Percentiles rank a stretch among this genome's conserved stretches.
phyloP scores from a whole-genome alignment of 2,329 filamentous ascomycete species.

The Trichoderma citrinoviride region DNA sequence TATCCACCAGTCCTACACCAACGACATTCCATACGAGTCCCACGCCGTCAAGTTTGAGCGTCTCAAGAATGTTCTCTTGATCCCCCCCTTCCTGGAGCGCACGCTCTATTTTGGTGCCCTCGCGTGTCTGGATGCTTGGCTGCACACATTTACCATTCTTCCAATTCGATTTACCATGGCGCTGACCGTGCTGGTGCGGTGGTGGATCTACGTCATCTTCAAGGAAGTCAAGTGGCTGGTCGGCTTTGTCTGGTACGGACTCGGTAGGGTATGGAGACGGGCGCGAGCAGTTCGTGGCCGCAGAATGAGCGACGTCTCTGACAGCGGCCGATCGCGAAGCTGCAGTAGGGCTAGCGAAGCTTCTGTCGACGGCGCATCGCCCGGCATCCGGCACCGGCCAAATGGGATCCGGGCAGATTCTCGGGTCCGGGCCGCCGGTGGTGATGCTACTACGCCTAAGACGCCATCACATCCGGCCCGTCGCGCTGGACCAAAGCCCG shows the following conservation, averaged over 20 bases:
- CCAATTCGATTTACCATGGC: conserved; percentile 86
- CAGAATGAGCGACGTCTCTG: conserved; percentile 35
- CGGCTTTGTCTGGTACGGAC: conserved; percentile 74
- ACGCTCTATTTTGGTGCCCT: conserved; percentile 84
- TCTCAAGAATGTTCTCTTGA: conserved; percentile 79
- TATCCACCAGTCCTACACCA: conserved; percentile 57
- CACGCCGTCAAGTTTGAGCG: conserved; percentile 89
- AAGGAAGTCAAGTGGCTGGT: conserved; percentile 71
- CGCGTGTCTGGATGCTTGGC: conserved; percentile 91
- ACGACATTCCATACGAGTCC: conserved; percentile 78
- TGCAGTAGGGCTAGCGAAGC: conserved; percentile 38
- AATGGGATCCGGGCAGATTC: conserved; percentile 15
- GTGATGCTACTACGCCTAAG: conserved; percentile 10
- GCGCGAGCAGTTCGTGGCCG: conserved; percentile 44
- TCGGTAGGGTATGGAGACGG: conserved; percentile 73
- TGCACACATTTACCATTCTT: conserved; percentile 94
- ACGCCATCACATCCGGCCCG: conserved; percentile 26
- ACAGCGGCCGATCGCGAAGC: conserved; percentile 40
- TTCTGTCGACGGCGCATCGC: conserved; percentile 24
- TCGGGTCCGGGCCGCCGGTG: neutral
- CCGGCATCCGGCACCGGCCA: conserved; percentile 11
- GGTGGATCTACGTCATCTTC: conserved; percentile 70
- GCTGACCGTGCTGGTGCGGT: conserved; percentile 69
- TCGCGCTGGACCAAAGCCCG: conserved; percentile 32
- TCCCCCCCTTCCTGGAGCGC: conserved; percentile 79